Percentiles rank a stretch among this genome's conserved stretches.
These are phyloP conservation scores for Pestalotiopsis sp. DNA, from an alignment of 2,329 filamentous ascomycete species.

Conservation along the genomic window DNA sequence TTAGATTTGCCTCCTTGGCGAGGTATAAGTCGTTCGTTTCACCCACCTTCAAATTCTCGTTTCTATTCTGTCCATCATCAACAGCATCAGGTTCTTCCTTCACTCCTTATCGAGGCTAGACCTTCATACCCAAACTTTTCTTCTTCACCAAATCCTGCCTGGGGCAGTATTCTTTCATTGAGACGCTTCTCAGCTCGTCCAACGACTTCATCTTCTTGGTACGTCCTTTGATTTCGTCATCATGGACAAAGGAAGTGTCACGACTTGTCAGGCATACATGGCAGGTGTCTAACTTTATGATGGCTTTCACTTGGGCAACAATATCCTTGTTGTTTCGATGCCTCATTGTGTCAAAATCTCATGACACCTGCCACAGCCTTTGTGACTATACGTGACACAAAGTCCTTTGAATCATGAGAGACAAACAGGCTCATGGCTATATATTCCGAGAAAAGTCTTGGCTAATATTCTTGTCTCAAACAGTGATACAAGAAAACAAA, in stretches of 20 bases:
- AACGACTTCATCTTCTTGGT: conserved; percentile 6
- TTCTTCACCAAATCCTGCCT: conserved; percentile 38
- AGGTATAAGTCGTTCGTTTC: conserved; percentile 32
- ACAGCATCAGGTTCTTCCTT: conserved; percentile 36
- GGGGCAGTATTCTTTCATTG: conserved; percentile 44
- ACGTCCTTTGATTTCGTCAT: neutral
- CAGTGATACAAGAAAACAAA: conserved; percentile 7
- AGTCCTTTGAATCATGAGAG: neutral
- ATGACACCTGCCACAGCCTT: neutral
- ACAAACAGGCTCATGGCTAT: neutral
- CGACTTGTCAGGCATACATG: no score
- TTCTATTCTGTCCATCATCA: conserved; percentile 35
- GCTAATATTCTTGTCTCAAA: conserved; percentile 4
- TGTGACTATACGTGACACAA: neutral
- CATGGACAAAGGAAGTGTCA: no score
- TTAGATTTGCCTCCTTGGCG: conserved; percentile 23
- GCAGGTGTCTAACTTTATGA: neutral
- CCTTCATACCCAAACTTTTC: conserved; percentile 30
- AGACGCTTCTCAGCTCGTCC: conserved; percentile 24
- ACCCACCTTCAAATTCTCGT: conserved; percentile 36
- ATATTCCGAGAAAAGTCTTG: neutral
- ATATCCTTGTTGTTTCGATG: neutral
- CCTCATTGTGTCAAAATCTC: neutral
- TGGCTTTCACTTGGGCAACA: neutral
- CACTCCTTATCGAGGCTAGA: conserved; percentile 40